Base-by-base conservation (phyloP, 176 grass and related monocot genomes). In the Alopecurus myosuroides region DNA sequence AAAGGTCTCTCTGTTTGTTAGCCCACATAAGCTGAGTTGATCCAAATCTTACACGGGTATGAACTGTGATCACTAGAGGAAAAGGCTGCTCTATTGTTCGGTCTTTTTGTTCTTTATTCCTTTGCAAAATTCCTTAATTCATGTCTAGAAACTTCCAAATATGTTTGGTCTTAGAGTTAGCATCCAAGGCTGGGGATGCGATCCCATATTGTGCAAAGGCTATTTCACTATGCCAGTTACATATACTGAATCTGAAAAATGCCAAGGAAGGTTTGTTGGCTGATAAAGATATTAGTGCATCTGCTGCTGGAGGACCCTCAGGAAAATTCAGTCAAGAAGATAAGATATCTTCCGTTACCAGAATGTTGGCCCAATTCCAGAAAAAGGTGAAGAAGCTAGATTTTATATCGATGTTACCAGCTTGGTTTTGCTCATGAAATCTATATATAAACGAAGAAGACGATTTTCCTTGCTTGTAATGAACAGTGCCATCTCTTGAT, bases 141-240 rank as follows among this genome's bases (percentile, higher is more conserved):
- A 70, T 28, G 82, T 37, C 36, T 86, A 95, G 93, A 86, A 98
- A 98, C 79, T 87, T 90, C 73, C 87, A 91, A 70, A 86, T 95
- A 82, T 86, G 91, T 89, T 91, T 98, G 77, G 93, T 90, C 20
- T 74, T 89, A 11, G 93, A 94, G 77, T 48, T 92, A 80, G 93
- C 34, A 0, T 88, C 62, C 20, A 98, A 88, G 71, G 85, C 84
- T 85, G 68, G 53, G 52, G 86, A 98, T 67, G 93, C 97, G 1
- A 85, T 95, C 29, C 83, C 97, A 40, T 95, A 95, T 58, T 95
- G 96, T 74, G 84, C 60, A 73, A 95, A 89, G 81, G 93, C 91
- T 28, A 87, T 95, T 36, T 90, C 89, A 30, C 45, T 90, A 31
- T 88, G 96, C 68, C 95, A 95, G 85, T 95, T 89, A 64, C 89